These are phyloP conservation scores for Russula sp. DNA, from an alignment of 768 basidiomycete genomes.

Conservation along the genomic window DNA sequence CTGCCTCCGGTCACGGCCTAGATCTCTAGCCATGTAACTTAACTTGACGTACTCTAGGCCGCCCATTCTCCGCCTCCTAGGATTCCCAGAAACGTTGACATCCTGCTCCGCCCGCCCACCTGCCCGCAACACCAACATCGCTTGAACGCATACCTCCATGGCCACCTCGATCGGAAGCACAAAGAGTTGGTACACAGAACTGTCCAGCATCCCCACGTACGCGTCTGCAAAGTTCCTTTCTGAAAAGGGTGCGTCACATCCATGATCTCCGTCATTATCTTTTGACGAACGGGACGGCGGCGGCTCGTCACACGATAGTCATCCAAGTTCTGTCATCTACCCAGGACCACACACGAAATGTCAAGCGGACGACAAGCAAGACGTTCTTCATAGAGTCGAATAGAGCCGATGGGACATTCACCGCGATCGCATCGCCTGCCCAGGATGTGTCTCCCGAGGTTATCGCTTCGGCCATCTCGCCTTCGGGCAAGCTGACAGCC, in stretches of 20 bases:
- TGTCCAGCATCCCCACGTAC: slow-evolving; percentile 12
- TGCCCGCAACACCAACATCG: slow-evolving; percentile 2
- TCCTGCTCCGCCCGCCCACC: no score
- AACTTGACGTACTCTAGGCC: not conserved
- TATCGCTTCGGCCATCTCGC: slow-evolving; percentile 21
- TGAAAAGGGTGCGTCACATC: slow-evolving; percentile 14
- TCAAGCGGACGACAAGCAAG: slow-evolving; percentile 16
- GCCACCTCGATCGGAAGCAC: not conserved
- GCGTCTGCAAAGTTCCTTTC: slow-evolving; percentile 18
- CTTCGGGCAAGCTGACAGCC: slow-evolving; percentile 22
- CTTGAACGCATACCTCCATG: not conserved
- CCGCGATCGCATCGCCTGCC: slow-evolving; percentile 10
- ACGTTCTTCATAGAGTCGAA: slow-evolving; percentile 14
- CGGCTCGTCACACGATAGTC: slow-evolving; percentile 8
- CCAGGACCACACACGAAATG: slow-evolving; percentile 17
- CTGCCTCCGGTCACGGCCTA: not conserved
- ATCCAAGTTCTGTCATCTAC: slow-evolving; percentile 12
- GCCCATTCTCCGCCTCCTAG: not conserved
- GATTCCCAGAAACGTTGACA: no score
- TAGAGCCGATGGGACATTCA: slow-evolving; percentile 10
- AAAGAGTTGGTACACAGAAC: slow-evolving; percentile 18
- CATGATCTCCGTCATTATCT: not conserved
- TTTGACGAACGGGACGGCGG: not conserved
- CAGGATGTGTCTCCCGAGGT: slow-evolving; percentile 22
- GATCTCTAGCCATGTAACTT: not conserved